Evolutionary conservation across 768 basidiomycete species (phyloP).

Genomic region (Mycena crocata): DNA sequence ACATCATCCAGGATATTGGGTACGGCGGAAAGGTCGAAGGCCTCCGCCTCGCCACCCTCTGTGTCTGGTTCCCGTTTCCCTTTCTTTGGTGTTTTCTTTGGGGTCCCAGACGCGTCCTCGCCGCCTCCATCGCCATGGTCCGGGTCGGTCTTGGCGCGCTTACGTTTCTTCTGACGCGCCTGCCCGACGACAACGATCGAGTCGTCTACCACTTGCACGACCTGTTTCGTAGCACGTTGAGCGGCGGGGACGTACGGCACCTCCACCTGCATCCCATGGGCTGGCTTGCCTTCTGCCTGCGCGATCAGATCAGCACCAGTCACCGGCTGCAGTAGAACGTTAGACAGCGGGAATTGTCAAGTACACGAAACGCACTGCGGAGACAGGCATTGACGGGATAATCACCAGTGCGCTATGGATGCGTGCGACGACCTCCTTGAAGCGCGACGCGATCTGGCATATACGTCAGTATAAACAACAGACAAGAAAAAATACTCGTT

Average conservation of each 20-base stretch:
- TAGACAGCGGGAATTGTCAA: background rate
- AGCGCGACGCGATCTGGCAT: slow-evolving; percentile 42
- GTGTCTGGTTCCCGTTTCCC: slow-evolving; percentile 36
- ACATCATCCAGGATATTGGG: slow-evolving; percentile 80
- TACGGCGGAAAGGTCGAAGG: slow-evolving; percentile 76
- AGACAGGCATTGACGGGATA: slow-evolving; percentile 63
- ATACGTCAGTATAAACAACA: background rate
- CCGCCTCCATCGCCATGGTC: slow-evolving; percentile 15
- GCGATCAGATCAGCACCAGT: slow-evolving; percentile 23
- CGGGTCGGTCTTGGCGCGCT: slow-evolving; percentile 56
- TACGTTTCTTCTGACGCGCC: slow-evolving; percentile 71
- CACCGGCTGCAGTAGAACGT: slow-evolving; percentile 1
- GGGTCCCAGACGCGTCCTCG: slow-evolving; percentile 32
- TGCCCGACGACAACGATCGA: slow-evolving; percentile 81
- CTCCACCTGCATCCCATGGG: slow-evolving; percentile 66
- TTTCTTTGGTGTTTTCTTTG: slow-evolving; percentile 36
- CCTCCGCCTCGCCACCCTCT: slow-evolving; percentile 46
- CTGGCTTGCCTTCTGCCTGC: slow-evolving; percentile 37
- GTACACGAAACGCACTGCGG: slow-evolving; percentile 42
- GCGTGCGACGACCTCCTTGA: slow-evolving; percentile 67
- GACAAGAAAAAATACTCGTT: background rate
- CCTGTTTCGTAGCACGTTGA: slow-evolving; percentile 55
- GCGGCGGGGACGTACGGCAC: slow-evolving; percentile 82
- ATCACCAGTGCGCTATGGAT: slow-evolving; percentile 77
- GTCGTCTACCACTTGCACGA: slow-evolving; percentile 58